A percentile compares a stretch with the other conserved stretches of the same genome.
These are phyloP conservation scores for Aegilops sharonensis DNA, from an alignment of 176 grass and related monocot genomes.

Conservation along the genomic window DNA sequence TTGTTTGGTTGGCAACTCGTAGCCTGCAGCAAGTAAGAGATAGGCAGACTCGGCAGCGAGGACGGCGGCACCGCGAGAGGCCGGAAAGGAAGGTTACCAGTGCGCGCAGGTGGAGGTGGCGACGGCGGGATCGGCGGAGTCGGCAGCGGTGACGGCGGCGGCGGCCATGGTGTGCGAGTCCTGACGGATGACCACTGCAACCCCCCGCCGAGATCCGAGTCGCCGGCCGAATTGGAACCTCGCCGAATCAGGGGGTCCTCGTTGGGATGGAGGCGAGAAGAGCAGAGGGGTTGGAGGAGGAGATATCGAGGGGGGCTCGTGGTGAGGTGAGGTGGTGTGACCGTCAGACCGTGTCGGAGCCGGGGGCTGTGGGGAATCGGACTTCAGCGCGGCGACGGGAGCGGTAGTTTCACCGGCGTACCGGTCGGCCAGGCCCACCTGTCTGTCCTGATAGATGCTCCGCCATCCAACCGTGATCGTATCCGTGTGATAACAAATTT, in stretches of 20 bases:
- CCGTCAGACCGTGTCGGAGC: neutral
- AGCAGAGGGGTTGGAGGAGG: neutral
- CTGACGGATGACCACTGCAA: neutral
- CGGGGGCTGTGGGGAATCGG: neutral
- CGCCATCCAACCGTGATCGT: no score
- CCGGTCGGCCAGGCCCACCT: no score
- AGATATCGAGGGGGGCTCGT: neutral
- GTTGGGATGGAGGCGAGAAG: neutral
- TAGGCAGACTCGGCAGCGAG: no score
- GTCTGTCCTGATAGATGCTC: no score
- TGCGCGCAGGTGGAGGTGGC: slow-evolving; percentile 54
- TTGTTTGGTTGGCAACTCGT: no score
- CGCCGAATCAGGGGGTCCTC: neutral
- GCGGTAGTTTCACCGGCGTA: neutral
- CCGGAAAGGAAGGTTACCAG: slow-evolving; percentile 41
- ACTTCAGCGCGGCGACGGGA: neutral
- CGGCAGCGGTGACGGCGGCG: neutral
- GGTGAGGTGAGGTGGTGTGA: neutral
- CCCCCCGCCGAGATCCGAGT: slow-evolving; percentile 24
- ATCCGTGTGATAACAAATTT: no score
- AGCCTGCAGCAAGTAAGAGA: no score
- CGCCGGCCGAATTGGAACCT: neutral
- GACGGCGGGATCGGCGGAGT: slow-evolving; percentile 14
- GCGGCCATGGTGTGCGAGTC: neutral
- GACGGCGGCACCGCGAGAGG: neutral